phyloP scores from a whole-genome alignment of 2,329 filamentous ascomycete genomes.

The Blumeriella jaapii region DNA sequence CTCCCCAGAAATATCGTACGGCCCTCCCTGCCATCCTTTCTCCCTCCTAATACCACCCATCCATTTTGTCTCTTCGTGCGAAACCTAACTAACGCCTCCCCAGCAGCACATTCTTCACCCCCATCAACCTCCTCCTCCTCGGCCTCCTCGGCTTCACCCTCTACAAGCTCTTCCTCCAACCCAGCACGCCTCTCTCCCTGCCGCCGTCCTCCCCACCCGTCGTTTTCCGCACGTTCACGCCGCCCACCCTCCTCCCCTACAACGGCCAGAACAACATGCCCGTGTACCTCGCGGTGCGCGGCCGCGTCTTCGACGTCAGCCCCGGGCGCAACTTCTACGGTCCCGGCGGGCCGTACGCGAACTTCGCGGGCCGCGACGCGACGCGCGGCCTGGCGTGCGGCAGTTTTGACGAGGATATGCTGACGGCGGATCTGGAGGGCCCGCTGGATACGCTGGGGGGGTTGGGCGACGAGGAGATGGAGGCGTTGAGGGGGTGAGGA shows the following conservation, averaged over 20 bases:
- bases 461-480: conserved; percentile 63
- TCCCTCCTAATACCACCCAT: no score
- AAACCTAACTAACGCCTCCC: conserved; percentile 1
- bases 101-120: conserved; percentile 37
- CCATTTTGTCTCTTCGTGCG: no score
- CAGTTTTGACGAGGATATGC: conserved; percentile 90
- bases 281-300: conserved; percentile 85
- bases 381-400: conserved; percentile 77
- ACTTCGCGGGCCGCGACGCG: conserved; percentile 91
- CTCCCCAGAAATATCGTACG: conserved; percentile 25
- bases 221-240: conserved; percentile 62
- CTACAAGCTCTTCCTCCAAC: conserved; percentile 42
- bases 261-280: conserved; percentile 64
- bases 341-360: conserved; percentile 86
- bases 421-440: conserved; percentile 80
- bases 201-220: conserved; percentile 43
- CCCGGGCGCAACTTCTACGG: conserved; percentile 89
- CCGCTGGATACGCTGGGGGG: conserved; percentile 68
- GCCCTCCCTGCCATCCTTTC: not conserved
- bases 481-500: conserved; percentile 83
- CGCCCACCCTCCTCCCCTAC: conserved; percentile 70
- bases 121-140: conserved; percentile 51
- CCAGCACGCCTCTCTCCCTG: conserved; percentile 31
- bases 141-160: conserved; percentile 44
- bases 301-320: conserved; percentile 82